A percentile compares a stretch with the other conserved stretches of the same genome.
Conservation (phyloP, 1,284 basidiomycete species). For the Xerocomus cyaneibrunnescens region DNA sequence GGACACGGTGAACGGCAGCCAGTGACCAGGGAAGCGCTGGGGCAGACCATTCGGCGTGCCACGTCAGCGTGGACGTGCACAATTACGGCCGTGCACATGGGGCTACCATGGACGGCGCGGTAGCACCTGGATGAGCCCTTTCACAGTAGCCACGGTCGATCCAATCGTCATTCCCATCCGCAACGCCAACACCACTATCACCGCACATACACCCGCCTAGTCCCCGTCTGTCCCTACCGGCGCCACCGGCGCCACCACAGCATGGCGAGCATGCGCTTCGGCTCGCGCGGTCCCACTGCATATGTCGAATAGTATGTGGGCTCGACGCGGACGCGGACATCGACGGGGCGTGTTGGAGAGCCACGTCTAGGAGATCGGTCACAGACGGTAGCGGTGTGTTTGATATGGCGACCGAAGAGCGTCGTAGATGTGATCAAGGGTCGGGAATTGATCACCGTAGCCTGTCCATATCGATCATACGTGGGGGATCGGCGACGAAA, state of each 20-base stretch:
- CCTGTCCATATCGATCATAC: conserved; percentile 40
- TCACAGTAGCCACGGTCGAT: neutral
- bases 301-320: conserved; percentile 41
- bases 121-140: neutral
- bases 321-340: conserved; percentile 39
- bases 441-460: conserved; percentile 56
- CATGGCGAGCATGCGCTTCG: conserved; percentile 60
- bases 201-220: conserved; percentile 31
- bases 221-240: conserved; percentile 38
- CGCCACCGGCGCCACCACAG: conserved; percentile 70
- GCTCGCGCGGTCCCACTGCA: conserved; percentile 68
- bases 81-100: neutral
- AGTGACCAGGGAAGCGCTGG: no score
- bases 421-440: conserved; percentile 47
- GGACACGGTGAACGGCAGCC: no score
- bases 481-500: conserved; percentile 8
- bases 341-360: conserved; percentile 1
- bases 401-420: conserved; percentile 36
- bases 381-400: neutral
- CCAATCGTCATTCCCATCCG: neutral
- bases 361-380: no score
- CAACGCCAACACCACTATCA: neutral
- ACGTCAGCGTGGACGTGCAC: no score
- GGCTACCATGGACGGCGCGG: neutral
- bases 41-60: no score